Evolutionary conservation across 1,284 basidiomycete genomes (phyloP), one percentile per base, ranked within the genome.

Genomic region (Ganoderma meredithae): DNA sequence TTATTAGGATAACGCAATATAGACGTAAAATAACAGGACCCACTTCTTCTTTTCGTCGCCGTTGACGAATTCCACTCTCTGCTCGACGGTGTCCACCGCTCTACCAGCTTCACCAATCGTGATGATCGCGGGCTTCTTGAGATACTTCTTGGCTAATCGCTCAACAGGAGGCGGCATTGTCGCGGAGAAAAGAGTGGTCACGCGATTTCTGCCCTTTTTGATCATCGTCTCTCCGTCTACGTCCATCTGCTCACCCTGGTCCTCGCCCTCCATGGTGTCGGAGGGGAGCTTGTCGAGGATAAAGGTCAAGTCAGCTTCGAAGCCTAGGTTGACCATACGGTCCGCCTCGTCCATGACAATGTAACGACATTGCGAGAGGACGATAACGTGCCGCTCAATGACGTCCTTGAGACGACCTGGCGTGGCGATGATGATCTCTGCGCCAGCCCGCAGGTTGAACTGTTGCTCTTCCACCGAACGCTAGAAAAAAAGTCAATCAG

Each of bases 311-410:
- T 97, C 96, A 17, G 88, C 89, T 80, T 99, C 98, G 80, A 99
- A 99, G 12, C 98, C 98, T 40, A 99, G 90, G 77, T 98, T 92
- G 67, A 99, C 96, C 97, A 99, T 99, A 65, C 97, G 90, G 80
- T 99, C 97, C 22, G 98, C 98, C 84, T 99, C 97, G 80, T 99
- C 98, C 96, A 99, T 97, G 71, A 99, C 97, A 63, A 99, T 91
- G 78, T 99, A 99, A 1, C 95, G 95, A 81, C 97, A 99, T 81
- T 99, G 97, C 5, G 93, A 93, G 62, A 99, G 88, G 44, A 99
- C 97, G 43, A 99, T 86, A 60, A 99, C 95, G 78, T 95, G 95
- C 60, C 96, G 90, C 81, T 99, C 97, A 69, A 99, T 92, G 72
- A 98, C 95, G 80, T 99, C 98, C 81, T 98, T 97, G 58, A 99